phyloP scores from a whole-genome alignment of 495 filamentous ascomycete species.

The Platismatia glauca region DNA sequence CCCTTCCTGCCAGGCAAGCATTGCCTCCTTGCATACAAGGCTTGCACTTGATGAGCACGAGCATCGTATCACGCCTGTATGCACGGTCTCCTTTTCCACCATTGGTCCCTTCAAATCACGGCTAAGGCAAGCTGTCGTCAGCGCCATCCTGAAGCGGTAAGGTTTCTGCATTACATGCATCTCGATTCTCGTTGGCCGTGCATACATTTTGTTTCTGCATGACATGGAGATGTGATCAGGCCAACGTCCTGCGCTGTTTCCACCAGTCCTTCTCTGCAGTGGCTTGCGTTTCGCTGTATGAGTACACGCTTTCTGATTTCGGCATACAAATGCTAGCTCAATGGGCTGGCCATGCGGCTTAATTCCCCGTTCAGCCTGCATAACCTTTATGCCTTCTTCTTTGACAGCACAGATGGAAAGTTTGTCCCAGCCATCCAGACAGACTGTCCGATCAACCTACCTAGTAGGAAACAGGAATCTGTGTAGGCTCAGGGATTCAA shows the following conservation, averaged over 20 bases:
- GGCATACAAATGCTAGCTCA: background rate
- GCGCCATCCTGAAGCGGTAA: background rate
- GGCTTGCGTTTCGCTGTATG: background rate
- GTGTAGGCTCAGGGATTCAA: background rate
- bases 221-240: background rate
- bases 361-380: background rate
- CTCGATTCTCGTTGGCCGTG: constrained; percentile 3
- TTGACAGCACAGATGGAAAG: background rate
- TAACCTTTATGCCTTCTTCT: background rate
- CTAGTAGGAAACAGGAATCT: background rate
- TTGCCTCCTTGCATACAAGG: too few species aligned
- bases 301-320: background rate
- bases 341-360: background rate
- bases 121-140: background rate
- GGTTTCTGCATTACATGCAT: background rate
- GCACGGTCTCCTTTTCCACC: too few species aligned
- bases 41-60: too few species aligned
- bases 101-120: background rate
- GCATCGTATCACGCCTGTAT: too few species aligned
- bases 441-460: background rate
- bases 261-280: background rate
- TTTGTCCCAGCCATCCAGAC: background rate
- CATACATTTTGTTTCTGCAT: background rate
- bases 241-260: background rate
- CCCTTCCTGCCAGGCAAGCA: background rate